Base-by-base conservation (phyloP, 2,329 filamentous ascomycete species). In the Venturia pyrina region DNA sequence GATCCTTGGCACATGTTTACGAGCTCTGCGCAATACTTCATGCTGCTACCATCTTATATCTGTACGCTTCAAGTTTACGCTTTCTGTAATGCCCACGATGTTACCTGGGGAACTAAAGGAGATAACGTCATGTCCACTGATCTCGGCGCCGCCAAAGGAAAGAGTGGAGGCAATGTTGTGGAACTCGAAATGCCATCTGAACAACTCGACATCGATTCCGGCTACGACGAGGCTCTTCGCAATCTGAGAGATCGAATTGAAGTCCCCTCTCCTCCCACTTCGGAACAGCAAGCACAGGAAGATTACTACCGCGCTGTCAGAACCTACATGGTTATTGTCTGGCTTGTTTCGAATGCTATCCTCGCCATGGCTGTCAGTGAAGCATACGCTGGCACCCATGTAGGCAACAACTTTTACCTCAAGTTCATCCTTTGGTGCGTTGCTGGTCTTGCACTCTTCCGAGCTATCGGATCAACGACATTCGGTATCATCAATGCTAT, bases 1-100 rank as follows among this genome's bases (percentile, higher is more conserved):
- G 96, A 99, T 71, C 95, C 95, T 0, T 99, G 95, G 95, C 95
- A 99, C 81, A 95, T 99, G 90, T 89, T 99, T 79, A 99, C 95
- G 15, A 93, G 89, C 0, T 87, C 90, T 0, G 85, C 83, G 0
- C 93, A 97, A 75, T 99, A 99, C 81, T 97, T 99, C 75, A 84
- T 93, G 60, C 86, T 99, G 34, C 82, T 99, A 44, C 95, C 95
- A 0, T 88, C 84, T 48, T 99, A 98, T 80, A 96, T 99, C 77
- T 98, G 95, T 80, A 98, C 91, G 0, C 83, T 99, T 2, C 95
- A 99, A 77, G 92, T 98, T 24, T 99, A 99, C 78, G 95, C 95
- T 56, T 99, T 99, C 78, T 98, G 95, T 82, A 99, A 99, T 80
- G 96, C 93, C 0, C 95, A 99, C 84, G 95, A 99, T 75, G 92